Conservation (phyloP, 495 filamentous ascomycete genomes). For the Bacidia gigantensis region DNA sequence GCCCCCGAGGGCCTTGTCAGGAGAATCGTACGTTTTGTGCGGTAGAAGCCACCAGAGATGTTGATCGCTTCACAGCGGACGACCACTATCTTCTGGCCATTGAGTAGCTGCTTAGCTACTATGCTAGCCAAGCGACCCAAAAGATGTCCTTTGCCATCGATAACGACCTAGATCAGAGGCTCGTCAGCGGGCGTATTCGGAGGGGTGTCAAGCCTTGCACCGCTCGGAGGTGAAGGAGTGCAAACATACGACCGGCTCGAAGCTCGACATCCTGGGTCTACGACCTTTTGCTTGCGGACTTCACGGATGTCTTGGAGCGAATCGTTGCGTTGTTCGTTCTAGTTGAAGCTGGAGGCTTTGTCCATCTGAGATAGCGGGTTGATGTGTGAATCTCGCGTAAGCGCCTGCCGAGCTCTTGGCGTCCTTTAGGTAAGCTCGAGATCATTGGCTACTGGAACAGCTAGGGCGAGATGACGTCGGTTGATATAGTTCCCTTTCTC, state of each 20-base stretch:
- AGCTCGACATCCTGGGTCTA: slow-evolving; percentile 81
- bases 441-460: neutral
- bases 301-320: neutral
- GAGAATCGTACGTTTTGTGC: slow-evolving; percentile 85
- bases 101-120: slow-evolving; percentile 98
- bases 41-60: slow-evolving; percentile 99
- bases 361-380: neutral
- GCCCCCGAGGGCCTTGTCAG: neutral
- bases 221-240: slow-evolving; percentile 14
- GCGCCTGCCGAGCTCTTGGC: neutral
- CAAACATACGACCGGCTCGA: slow-evolving; percentile 85
- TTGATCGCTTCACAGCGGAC: slow-evolving; percentile 98
- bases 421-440: neutral
- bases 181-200: neutral
- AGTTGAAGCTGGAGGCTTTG: neutral
- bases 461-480: neutral
- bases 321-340: neutral
- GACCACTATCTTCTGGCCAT: slow-evolving; percentile 97
- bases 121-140: slow-evolving; percentile 97
- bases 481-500: neutral
- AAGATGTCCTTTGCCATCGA: slow-evolving; percentile 99
- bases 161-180: slow-evolving; percentile 55
- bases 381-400: neutral
- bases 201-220: neutral
- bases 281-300: neutral